Evolutionary conservation across 73 alveolate genomes (phyloP).

Genomic region (Loxodes magnus): DNA sequence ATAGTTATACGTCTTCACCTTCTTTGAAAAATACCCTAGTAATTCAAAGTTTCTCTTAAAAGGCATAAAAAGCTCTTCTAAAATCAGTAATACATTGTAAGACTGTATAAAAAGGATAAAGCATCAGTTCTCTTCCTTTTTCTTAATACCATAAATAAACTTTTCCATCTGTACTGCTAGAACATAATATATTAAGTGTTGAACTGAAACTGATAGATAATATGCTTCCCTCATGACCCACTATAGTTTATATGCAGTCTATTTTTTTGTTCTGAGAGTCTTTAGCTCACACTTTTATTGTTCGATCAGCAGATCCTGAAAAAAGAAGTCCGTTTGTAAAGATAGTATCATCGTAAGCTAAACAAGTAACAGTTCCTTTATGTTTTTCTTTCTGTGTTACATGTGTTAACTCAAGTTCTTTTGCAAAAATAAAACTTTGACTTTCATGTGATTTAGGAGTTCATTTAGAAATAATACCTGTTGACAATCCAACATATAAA

Average conservation of each 20-base stretch:
- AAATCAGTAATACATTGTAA: constrained; percentile 58
- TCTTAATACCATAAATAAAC: constrained; percentile 69
- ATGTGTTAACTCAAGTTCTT: constrained; percentile 1
- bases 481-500: constrained; percentile 1
- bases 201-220: constrained; percentile 45
- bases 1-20: constrained; percentile 53
- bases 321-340: constrained; percentile 31
- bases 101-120: constrained; percentile 81
- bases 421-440: background rate
- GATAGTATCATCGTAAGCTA: constrained; percentile 25
- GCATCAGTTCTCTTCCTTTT: constrained; percentile 71
- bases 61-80: constrained; percentile 41
- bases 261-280: constrained; percentile 22
- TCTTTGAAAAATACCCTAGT: constrained; percentile 60
- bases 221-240: constrained; percentile 63
- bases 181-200: constrained; percentile 42
- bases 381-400: constrained; percentile 5
- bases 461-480: background rate
- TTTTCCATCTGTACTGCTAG: constrained; percentile 66
- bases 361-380: constrained; percentile 48
- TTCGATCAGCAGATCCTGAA: constrained; percentile 42
- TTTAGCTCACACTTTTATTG: constrained; percentile 61
- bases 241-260: constrained; percentile 48
- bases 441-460: constrained; percentile 4
- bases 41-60: constrained; percentile 54